Conservation (phyloP, 2,329 filamentous ascomycete genomes). For the Tolypocladium ovalisporum region DNA sequence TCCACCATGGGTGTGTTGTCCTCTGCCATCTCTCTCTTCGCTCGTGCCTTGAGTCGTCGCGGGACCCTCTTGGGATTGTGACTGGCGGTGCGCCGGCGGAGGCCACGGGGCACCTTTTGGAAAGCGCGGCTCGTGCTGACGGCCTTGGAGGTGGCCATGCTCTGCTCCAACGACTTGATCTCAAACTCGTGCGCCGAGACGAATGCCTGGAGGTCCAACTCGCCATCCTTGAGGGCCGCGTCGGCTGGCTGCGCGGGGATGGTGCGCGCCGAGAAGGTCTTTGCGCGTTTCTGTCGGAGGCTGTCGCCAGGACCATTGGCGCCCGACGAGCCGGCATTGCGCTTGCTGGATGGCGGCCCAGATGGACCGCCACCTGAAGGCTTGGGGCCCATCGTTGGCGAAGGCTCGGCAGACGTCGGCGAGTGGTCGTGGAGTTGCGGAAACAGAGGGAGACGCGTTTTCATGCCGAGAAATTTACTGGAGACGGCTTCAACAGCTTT, state of each 20-base stretch:
- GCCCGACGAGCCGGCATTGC: slow-evolving; percentile 10
- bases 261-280: slow-evolving; percentile 33
- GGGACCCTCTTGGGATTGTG: slow-evolving; percentile 92
- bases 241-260: slow-evolving; percentile 41
- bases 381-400: slow-evolving; percentile 15
- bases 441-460: background rate
- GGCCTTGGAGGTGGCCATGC: slow-evolving; percentile 64
- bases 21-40: slow-evolving; percentile 65
- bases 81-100: slow-evolving; percentile 82
- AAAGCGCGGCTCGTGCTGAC: slow-evolving; percentile 62
- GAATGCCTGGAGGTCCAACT: slow-evolving; percentile 77
- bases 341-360: slow-evolving; percentile 14
- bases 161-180: slow-evolving; percentile 72
- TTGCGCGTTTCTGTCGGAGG: slow-evolving; percentile 30
- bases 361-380: slow-evolving; percentile 13
- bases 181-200: slow-evolving; percentile 80
- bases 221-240: slow-evolving; percentile 53
- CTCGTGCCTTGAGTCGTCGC: slow-evolving; percentile 59
- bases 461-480: background rate
- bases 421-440: background rate
- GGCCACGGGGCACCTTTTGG: slow-evolving; percentile 74
- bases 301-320: slow-evolving; percentile 14
- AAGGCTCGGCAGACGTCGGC: slow-evolving; percentile 5
- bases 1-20: slow-evolving; percentile 84
- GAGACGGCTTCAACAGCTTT: background rate